Evolutionary conservation across 2,329 filamentous ascomycete species (phyloP), one percentile per base, ranked within the genome.

Genomic region (Neoascochyta sp.): DNA sequence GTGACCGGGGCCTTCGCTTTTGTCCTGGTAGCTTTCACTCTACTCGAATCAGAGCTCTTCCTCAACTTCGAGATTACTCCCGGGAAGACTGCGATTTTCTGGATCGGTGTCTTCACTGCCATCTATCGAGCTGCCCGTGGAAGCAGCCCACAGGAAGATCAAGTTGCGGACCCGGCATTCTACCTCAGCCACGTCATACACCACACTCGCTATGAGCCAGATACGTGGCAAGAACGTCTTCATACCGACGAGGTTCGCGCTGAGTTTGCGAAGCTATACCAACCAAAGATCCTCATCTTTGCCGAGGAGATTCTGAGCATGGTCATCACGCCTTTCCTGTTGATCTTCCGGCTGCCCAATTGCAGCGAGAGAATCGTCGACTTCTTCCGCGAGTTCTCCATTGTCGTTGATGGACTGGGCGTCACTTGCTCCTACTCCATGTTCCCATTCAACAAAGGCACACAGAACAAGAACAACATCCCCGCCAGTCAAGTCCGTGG

Each of bases 381-480:
- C 64, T 98, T 98, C 64, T 96, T 98, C 69, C 81, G 92, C 21
- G 92, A 98, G 58, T 95, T 96, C 49, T 96, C 92, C 0, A 81
- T 98, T 13, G 89, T 98, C 49, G 90, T 98, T 10, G 92, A 98
- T 54, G 92, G 92, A 0, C 75, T 98, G 19, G 92, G 92, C 13
- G 90, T 95, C 45, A 87, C 96, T 8, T 98, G 92, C 63, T 95
- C 90, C 1, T 96, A 95, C 65, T 92, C 92, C 3, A 87, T 95
- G 19, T 98, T 98, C 52, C 86, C 95, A 43, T 96, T 96, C 67
- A 89, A 94, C 62, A 90, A 88, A 59, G 84, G 81, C 14, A 72
- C 81, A 13, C 47, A 46, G n/a, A 51, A 51, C 22, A 42, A 44
- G 14, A 73, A 76, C 26, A 73, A 73, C 43, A 62, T 64, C n/a